Percentiles rank a stretch among this genome's conserved stretches.
Conservation (phyloP, 805 yeast genomes). For the Ogataea ganodermae region DNA sequence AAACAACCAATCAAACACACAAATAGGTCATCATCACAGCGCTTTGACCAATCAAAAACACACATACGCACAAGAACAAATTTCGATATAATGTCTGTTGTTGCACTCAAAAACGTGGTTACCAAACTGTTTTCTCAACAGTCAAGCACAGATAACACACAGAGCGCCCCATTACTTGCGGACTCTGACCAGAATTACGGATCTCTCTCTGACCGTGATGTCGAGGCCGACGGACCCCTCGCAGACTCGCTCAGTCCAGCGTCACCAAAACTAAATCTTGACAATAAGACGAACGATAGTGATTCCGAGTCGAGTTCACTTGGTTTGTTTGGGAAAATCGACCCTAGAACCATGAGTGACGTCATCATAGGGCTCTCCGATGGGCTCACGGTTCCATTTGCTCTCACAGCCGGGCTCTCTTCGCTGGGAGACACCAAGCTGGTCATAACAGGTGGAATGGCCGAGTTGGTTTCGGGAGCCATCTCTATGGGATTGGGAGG, state of each 20-base stretch:
- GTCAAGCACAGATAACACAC: background rate
- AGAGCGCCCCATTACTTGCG: constrained; percentile 9
- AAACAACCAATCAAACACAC: background rate
- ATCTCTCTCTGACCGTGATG: constrained; percentile 12
- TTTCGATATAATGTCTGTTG: constrained; percentile 15
- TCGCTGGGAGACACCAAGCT: constrained; percentile 85
- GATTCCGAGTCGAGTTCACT: background rate
- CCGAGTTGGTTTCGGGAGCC: constrained; percentile 95
- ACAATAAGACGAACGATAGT: background rate
- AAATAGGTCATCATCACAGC: background rate
- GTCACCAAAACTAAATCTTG: constrained; percentile 3
- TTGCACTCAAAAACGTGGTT: constrained; percentile 17
- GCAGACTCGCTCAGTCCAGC: constrained; percentile 1
- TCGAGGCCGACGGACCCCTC: constrained; percentile 10
- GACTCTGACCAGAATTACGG: constrained; percentile 15
- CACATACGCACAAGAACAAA: background rate
- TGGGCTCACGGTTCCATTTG: constrained; percentile 98
- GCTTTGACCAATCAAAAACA: background rate
- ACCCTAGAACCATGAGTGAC: constrained; percentile 94
- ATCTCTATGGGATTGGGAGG: constrained; percentile 99
- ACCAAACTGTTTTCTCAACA: background rate
- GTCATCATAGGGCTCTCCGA: constrained; percentile 91
- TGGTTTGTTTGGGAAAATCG: constrained; percentile 54
- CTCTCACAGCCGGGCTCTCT: constrained; percentile 93
- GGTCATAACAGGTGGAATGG: constrained; percentile 97